Conservation (phyloP, 192 early-diverging fungal species). For the Haplosporangium gracile region DNA sequence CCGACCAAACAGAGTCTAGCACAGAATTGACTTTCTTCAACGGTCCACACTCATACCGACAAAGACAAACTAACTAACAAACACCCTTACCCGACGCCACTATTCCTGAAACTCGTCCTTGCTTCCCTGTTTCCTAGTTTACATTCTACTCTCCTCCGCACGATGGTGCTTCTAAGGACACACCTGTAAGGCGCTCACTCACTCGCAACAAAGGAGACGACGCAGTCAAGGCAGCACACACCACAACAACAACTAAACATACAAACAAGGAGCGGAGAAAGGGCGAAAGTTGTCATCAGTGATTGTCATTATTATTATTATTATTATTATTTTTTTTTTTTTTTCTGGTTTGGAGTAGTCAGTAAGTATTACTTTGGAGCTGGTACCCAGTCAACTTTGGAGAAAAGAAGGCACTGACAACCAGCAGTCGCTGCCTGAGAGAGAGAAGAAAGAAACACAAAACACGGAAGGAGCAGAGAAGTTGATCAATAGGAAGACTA, state of each 20-base stretch:
- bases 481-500: too few relatives aligned
- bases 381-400: not conserved
- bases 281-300: not conserved
- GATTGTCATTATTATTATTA: not conserved
- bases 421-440: too few relatives aligned
- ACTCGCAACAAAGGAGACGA: not conserved
- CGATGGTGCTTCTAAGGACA: constrained; percentile 25
- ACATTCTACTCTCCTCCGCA: constrained; percentile 39
- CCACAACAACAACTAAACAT: not conserved
- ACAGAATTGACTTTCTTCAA: not conserved
- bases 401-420: too few relatives aligned
- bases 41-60: not conserved
- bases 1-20: constrained; percentile 1
- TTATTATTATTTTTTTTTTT: too few relatives aligned
- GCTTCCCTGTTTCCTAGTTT: constrained; percentile 4
- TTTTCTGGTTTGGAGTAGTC: not conserved
- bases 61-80: not conserved
- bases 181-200: constrained; percentile 10
- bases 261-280: constrained; percentile 1
- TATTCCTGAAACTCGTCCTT: not conserved
- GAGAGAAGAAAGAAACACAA: too few relatives aligned
- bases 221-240: too few relatives aligned
- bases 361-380: not conserved
- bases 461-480: too few relatives aligned
- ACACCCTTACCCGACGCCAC: not conserved